Conservation (phyloP, 805 yeast genomes). For the Suhomyces vadensis region DNA sequence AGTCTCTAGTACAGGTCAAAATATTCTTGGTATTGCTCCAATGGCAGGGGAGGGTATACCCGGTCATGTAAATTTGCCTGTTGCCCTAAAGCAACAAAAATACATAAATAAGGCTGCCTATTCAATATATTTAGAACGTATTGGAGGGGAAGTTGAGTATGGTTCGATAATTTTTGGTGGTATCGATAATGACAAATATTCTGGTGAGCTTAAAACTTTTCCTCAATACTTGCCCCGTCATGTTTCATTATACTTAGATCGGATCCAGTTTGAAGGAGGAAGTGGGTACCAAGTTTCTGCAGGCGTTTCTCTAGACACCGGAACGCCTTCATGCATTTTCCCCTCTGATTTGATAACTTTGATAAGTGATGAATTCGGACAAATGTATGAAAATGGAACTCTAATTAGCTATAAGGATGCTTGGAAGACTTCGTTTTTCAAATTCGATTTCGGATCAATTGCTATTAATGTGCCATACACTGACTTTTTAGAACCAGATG, state of each 20-base stretch:
- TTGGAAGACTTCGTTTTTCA: background rate
- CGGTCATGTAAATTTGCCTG: conserved; percentile 78
- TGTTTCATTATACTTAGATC: no score
- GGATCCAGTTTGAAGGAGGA: no score
- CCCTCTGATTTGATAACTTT: background rate
- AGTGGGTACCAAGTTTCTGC: no score
- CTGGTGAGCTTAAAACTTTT: conserved; percentile 39
- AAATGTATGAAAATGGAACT: background rate
- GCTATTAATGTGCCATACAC: background rate
- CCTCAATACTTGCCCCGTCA: no score
- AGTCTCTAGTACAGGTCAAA: no score
- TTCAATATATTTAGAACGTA: conserved; percentile 58
- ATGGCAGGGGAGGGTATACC: no score
- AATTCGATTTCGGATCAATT: background rate
- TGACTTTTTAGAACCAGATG: background rate
- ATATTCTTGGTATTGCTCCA: no score
- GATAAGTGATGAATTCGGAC: background rate
- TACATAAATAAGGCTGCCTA: conserved; percentile 55
- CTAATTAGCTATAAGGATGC: background rate
- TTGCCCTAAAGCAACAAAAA: conserved; percentile 57
- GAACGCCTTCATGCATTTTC: background rate
- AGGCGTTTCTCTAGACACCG: background rate
- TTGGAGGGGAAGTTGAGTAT: conserved; percentile 28
- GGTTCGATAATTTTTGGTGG: conserved; percentile 73
- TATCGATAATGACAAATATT: conserved; percentile 61